phyloP scores from a whole-genome alignment of 2,329 filamentous ascomycete species.

The Exophiala sideris region DNA sequence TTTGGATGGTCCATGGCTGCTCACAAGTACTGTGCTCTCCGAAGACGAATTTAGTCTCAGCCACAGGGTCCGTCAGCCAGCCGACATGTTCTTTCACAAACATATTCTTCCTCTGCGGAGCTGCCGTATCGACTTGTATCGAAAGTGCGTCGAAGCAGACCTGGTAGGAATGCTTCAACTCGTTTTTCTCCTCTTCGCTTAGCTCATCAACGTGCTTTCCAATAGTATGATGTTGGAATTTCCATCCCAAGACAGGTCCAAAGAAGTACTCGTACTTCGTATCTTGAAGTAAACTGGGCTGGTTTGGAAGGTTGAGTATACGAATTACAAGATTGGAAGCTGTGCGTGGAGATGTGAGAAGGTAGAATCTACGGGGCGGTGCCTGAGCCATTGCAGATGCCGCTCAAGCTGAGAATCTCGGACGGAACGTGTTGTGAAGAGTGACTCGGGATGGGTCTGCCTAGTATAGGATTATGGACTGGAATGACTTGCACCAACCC shows the following conservation, averaged over 20 bases:
- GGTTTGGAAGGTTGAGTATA: conserved; percentile 32
- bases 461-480: too few species aligned
- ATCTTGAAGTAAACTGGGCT: conserved; percentile 20
- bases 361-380: conserved; percentile 5
- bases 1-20: conserved; percentile 21
- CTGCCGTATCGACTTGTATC: conserved; percentile 25
- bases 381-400: too few species aligned
- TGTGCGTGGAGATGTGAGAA: conserved; percentile 33
- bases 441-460: too few species aligned
- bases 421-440: too few species aligned
- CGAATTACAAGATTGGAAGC: conserved; percentile 35
- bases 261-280: conserved; percentile 33
- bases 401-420: too few species aligned
- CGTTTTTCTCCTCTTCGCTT: conserved; percentile 29
- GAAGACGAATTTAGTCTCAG: conserved; percentile 3
- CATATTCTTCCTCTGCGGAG: conserved; percentile 29
- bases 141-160: conserved; percentile 31
- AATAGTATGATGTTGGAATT: conserved; percentile 12
- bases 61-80: conserved; percentile 20
- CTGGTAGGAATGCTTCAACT: conserved; percentile 30
- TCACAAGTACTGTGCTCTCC: background rate
- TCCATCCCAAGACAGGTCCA: conserved; percentile 19
- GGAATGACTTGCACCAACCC: too few species aligned
- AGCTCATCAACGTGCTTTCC: conserved; percentile 29
- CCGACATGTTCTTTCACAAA: conserved; percentile 39